phyloP scores from a whole-genome alignment of 2,329 filamentous ascomycete species.

The Fusarium bulbicola region DNA sequence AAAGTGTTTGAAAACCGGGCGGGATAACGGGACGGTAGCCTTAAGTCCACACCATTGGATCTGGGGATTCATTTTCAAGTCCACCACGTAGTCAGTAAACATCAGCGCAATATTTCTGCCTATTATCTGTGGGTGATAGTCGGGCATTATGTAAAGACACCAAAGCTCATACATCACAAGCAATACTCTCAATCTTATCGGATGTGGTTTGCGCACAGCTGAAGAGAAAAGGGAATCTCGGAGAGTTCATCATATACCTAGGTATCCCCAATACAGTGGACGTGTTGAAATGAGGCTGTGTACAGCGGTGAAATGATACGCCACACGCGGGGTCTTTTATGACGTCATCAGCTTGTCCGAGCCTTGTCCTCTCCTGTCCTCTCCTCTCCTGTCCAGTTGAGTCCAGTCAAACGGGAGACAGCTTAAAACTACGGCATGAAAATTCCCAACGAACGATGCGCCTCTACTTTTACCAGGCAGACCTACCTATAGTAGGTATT shows the following conservation, averaged over 20 bases:
- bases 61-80: background rate
- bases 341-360: slow-evolving; percentile 19
- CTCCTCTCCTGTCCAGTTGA: background rate
- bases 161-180: background rate
- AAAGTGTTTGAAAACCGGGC: background rate
- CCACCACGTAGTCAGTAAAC: background rate
- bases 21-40: slow-evolving; percentile 1
- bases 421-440: slow-evolving; percentile 4
- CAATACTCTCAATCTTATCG: background rate
- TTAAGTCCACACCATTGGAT: background rate
- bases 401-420: background rate
- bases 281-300: slow-evolving; percentile 23
- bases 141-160: background rate
- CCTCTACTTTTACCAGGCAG: background rate
- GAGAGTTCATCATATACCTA: background rate
- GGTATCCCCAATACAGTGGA: background rate
- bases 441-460: slow-evolving; percentile 5
- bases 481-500: too few relatives aligned
- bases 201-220: too few relatives aligned
- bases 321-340: slow-evolving; percentile 25
- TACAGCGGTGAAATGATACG: background rate
- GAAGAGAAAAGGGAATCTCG: background rate
- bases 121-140: background rate
- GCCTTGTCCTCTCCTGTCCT: background rate
- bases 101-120: background rate